Conservation (phyloP, 2,329 filamentous ascomycete species). For the Fusarium praegraminearum region DNA sequence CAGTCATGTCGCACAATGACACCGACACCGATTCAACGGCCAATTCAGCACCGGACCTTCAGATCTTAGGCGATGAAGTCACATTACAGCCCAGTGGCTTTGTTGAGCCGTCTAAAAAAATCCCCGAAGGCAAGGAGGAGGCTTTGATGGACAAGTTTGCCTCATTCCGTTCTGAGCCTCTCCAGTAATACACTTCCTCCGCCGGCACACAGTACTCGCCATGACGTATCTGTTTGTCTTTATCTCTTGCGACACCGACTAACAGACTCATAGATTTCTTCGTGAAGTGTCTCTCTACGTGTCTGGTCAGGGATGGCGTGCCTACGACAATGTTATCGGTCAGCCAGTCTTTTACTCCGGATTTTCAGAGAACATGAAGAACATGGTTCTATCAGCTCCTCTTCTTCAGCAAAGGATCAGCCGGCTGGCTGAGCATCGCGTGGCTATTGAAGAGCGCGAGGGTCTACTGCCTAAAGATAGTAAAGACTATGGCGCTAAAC, state of each 20-base stretch:
- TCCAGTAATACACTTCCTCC: slow-evolving; percentile 61
- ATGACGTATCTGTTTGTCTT: background rate
- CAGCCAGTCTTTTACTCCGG: slow-evolving; percentile 94
- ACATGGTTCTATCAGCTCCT: slow-evolving; percentile 78
- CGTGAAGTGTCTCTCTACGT: slow-evolving; percentile 94
- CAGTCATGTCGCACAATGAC: slow-evolving; percentile 50
- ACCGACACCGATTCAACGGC: slow-evolving; percentile 48
- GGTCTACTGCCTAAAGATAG: slow-evolving; percentile 72
- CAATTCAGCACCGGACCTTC: slow-evolving; percentile 76
- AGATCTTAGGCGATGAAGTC: slow-evolving; percentile 79
- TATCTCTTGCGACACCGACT: background rate
- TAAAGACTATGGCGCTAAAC: slow-evolving; percentile 63
- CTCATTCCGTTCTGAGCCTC: slow-evolving; percentile 79
- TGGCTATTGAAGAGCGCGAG: slow-evolving; percentile 81
- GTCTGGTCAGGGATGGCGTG: slow-evolving; percentile 93
- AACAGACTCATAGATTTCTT: slow-evolving; percentile 73
- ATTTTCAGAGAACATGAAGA: slow-evolving; percentile 91
- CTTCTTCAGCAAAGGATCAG: slow-evolving; percentile 80
- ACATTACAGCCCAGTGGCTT: slow-evolving; percentile 80
- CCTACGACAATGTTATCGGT: slow-evolving; percentile 90
- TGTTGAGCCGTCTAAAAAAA: slow-evolving; percentile 61
- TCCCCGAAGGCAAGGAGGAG: slow-evolving; percentile 70
- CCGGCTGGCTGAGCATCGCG: slow-evolving; percentile 79
- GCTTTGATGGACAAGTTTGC: slow-evolving; percentile 85
- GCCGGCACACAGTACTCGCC: background rate